Base-by-base conservation (phyloP, 1,284 basidiomycete species). In the Fomitopsis pinicola region DNA sequence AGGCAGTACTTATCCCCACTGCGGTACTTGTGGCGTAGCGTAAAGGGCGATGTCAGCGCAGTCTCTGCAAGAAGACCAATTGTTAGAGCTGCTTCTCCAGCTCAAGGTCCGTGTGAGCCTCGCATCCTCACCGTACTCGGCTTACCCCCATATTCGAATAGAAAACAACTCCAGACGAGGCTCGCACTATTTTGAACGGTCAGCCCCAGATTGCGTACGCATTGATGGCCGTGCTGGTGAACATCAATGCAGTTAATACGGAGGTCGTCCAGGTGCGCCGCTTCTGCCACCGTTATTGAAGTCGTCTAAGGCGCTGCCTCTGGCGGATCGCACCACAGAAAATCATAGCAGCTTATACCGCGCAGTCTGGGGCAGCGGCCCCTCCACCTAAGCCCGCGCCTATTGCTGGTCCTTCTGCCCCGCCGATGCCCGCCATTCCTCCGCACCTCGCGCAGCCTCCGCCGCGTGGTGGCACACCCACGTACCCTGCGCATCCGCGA, bases 171-270 rank as follows among this genome's bases (percentile, higher is more conserved):
- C 86, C 89, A 48, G 82, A 83, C 28, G 83, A 88, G 48, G 88
- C 88, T 3, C 79, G 82, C 36, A 77, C 79, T 33, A 88, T 92
- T 64, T 77, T 92, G 46, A 88, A 87, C 65, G 78, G 79, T 12
- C 87, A 89, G 64, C 89, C 90, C 0, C 83, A 84, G 59, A 89
- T 92, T 61, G 85, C 89, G 0, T 91, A 89, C 71, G 88, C 87
- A 1, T 76, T 92, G 1, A 87, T 91, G 62, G 80, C 81, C 1
- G 81, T 91, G 44, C 89, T 92, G 87, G 87, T 89, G 17, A 84
- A 83, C 62, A 83, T 92, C 75, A 85, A 87, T 60, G 87, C 88
- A 0, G 80, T 92, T 42, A 85, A 89, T 61, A 77, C 87, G 58
- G 86, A 90, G 48, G 86, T 89, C 7, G 82, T 91, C 60, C 87